Evolutionary conservation across 768 basidiomycete species (phyloP), one percentile per base, ranked within the genome.

Genomic region (Boletus edulis): DNA sequence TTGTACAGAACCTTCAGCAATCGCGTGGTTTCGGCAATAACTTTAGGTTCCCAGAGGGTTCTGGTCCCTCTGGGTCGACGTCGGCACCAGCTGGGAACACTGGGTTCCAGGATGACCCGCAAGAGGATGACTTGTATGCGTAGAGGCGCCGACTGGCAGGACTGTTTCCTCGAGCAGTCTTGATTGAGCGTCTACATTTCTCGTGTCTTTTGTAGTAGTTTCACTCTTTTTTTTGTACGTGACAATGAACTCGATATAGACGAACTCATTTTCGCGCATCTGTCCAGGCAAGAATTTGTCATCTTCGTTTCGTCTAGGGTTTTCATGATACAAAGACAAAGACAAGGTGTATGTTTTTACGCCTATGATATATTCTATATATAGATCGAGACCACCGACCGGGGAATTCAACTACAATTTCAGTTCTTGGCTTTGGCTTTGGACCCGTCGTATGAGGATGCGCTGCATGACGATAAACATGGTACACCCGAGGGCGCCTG

Each of bases 31-130:
- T 97, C 68, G 95, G 96, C 46, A 89, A 87, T 75, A 89, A 85
- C 72, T 99, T 99, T 86, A 95, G 92, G 80, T 99, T 99, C 94
- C 97, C 97, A 31, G 95, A 95, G 63, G 81, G 83, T 49, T 75
- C 67, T 52, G 70, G 67, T 15, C 64, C 74, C 38, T 62, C 67
- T 45, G 66, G 65, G 20, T 72, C 72, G 27, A 61, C 75, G 45
- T 65, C 73, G 37, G 74, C 75, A 12, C 73, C 78, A 9, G 71
- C 79, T n/a, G 82, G 83, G 48, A 93, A 94, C 56, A 75, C 87
- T 35, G 88, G 85, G 22, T 94, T 94, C 76, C 79, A 85, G 35
- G 92, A 95, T 56, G 94, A 97, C 60, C 76, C 84, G 10, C 86
- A 83, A 53, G 94, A 96, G 65, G 94, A 97, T 60, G 94, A 96